These are phyloP conservation scores for Nothophytophthora sp. DNA, from an alignment of 352 stramenopile species.

Conservation along the genomic window DNA sequence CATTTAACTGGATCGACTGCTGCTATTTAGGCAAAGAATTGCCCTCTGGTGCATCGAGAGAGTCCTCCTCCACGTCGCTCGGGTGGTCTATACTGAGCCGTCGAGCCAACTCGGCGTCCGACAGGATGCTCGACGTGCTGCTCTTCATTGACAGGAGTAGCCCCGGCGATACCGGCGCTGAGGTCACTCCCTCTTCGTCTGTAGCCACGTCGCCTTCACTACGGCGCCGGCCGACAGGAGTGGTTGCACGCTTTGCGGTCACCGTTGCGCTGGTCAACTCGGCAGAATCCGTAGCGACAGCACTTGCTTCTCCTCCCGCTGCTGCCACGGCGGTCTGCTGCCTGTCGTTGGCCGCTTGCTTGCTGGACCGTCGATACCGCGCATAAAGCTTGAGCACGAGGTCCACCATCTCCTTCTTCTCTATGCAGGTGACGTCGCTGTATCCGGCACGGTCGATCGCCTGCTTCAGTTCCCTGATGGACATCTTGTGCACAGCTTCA, in stretches of 20 bases:
- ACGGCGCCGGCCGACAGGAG: conserved; percentile 16
- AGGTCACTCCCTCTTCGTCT: conserved; percentile 1
- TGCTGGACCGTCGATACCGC: conserved; percentile 59
- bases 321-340: conserved; percentile 3
- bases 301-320: conserved; percentile 9
- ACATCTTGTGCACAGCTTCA: conserved; percentile 72
- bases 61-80: conserved; percentile 44
- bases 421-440: conserved; percentile 71
- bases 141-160: conserved; percentile 40
- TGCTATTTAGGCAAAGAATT: no score
- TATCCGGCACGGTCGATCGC: conserved; percentile 72
- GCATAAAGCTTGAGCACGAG: conserved; percentile 82
- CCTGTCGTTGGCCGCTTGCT: conserved; percentile 34
- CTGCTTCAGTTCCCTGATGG: conserved; percentile 79
- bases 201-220: conserved; percentile 28
- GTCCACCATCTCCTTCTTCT: conserved; percentile 83
- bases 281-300: conserved; percentile 5
- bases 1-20: no score
- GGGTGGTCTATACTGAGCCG: conserved; percentile 43
- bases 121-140: conserved; percentile 50
- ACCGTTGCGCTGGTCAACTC: not conserved
- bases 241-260: conserved; percentile 9
- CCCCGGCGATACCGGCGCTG: conserved; percentile 9
- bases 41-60: conserved; percentile 10
- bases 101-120: conserved; percentile 49